Conservation (phyloP, 805 yeast species). For the Allodekkera sacchari region DNA sequence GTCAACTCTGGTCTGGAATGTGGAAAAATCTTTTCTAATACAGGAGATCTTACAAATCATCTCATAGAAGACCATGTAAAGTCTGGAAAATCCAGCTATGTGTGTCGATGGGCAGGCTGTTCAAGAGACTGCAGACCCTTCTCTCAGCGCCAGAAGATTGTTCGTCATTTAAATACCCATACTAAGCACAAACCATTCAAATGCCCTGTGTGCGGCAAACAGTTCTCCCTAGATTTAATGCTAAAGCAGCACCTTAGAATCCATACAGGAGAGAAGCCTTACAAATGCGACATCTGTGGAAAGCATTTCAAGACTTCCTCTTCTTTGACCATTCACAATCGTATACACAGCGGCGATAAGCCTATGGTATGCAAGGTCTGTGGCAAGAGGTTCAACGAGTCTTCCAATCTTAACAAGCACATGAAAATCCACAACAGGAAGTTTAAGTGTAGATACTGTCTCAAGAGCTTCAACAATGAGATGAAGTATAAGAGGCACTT, state of each 20-base stretch:
- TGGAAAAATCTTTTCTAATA: slow-evolving; percentile 35
- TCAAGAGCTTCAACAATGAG: slow-evolving; percentile 41
- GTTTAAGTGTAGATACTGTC: slow-evolving; percentile 44
- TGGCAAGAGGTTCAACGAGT: slow-evolving; percentile 77
- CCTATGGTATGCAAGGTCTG: slow-evolving; percentile 79
- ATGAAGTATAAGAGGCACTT: slow-evolving; percentile 34
- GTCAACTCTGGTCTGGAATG: slow-evolving; percentile 32
- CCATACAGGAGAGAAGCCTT: slow-evolving; percentile 90
- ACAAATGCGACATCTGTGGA: slow-evolving; percentile 60
- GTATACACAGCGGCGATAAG: slow-evolving; percentile 87
- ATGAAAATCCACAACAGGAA: slow-evolving; percentile 63
- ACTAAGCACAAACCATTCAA: slow-evolving; percentile 75
- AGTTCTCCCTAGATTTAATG: slow-evolving; percentile 71
- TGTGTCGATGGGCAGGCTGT: slow-evolving; percentile 77
- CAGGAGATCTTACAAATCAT: slow-evolving; percentile 66
- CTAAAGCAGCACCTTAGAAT: slow-evolving; percentile 73
- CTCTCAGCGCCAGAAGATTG: slow-evolving; percentile 74
- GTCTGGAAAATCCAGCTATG: slow-evolving; percentile 59
- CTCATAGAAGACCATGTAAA: slow-evolving; percentile 61
- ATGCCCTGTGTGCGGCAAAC: slow-evolving; percentile 61
- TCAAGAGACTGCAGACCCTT: slow-evolving; percentile 54
- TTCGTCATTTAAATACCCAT: slow-evolving; percentile 83
- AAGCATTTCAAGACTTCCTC: slow-evolving; percentile 78
- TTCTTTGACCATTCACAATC: slow-evolving; percentile 70
- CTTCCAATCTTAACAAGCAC: slow-evolving; percentile 83